Evolutionary conservation across 1,284 basidiomycete species (phyloP).

Genomic region (Leccinum cinnamomeum): DNA sequence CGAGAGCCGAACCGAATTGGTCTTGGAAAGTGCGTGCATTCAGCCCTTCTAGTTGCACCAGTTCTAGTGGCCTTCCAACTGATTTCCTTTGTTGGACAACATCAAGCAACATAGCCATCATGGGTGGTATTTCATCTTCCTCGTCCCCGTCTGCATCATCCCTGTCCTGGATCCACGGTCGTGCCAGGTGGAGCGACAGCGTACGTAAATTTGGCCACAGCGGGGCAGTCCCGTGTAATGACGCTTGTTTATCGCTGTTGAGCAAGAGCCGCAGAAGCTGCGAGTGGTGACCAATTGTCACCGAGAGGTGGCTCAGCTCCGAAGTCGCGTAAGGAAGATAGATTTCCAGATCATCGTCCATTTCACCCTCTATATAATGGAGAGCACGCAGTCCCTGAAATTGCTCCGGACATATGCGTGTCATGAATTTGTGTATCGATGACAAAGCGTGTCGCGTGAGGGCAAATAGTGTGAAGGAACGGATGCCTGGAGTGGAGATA

Average conservation of each 20-base stretch:
- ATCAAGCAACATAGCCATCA: slow-evolving; percentile 34
- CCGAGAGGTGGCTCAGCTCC: slow-evolving; percentile 34
- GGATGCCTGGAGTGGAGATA: slow-evolving; percentile 34
- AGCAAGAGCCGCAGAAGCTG: slow-evolving; percentile 36
- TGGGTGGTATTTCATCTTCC: slow-evolving; percentile 32
- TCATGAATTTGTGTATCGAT: slow-evolving; percentile 38
- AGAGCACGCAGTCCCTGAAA: slow-evolving; percentile 33
- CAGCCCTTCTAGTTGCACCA: slow-evolving; percentile 30
- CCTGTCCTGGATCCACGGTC: slow-evolving; percentile 34
- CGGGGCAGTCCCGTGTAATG: slow-evolving; percentile 32
- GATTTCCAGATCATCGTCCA: slow-evolving; percentile 37
- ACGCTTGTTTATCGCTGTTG: slow-evolving; percentile 37
- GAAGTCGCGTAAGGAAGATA: slow-evolving; percentile 34
- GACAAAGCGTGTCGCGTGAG: slow-evolving; percentile 33
- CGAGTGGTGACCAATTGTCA: slow-evolving; percentile 35
- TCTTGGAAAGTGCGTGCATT: slow-evolving; percentile 30
- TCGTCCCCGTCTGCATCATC: slow-evolving; percentile 33
- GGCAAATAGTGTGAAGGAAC: slow-evolving; percentile 26
- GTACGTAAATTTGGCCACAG: slow-evolving; percentile 35
- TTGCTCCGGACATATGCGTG: slow-evolving; percentile 35
- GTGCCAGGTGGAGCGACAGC: slow-evolving; percentile 27
- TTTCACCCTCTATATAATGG: slow-evolving; percentile 38
- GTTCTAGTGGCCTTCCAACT: slow-evolving; percentile 29
- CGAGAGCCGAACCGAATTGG: slow-evolving; percentile 25
- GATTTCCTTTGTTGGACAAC: slow-evolving; percentile 34